phyloP scores from a whole-genome alignment of 2,329 filamentous ascomycete species.

The Colletotrichum godetiae region DNA sequence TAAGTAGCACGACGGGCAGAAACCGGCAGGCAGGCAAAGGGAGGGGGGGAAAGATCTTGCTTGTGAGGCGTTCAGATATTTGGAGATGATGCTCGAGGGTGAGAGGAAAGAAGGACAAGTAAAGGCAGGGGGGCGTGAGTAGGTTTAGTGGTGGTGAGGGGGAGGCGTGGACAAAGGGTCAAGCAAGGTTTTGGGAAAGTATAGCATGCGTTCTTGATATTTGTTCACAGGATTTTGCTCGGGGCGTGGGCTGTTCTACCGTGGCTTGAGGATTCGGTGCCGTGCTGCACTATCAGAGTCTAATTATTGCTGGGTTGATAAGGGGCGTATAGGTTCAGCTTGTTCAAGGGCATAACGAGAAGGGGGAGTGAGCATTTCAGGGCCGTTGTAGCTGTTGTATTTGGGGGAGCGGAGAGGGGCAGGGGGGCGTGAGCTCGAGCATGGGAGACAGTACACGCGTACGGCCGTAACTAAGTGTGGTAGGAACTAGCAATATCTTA shows the following conservation, averaged over 20 bases:
- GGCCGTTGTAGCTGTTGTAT: not conserved
- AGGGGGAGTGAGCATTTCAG: not conserved
- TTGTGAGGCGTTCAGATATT: not conserved
- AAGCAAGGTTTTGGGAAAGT: not conserved
- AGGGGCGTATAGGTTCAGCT: not conserved
- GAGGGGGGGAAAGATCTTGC: not conserved
- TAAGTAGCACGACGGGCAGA: not conserved
- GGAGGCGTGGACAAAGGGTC: not conserved
- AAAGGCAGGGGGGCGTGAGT: not conserved
- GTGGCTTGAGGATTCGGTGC: not conserved
- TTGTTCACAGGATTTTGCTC: not conserved
- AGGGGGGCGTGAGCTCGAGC: not conserved
- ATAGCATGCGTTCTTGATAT: not conserved
- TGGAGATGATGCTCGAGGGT: not conserved
- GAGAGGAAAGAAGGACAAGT: not conserved
- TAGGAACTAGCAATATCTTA: not conserved
- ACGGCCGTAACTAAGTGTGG: not conserved
- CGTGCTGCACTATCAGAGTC: not conserved
- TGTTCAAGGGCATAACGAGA: not conserved
- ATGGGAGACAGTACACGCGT: not conserved
- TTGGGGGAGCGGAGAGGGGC: not conserved
- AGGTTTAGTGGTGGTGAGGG: not conserved
- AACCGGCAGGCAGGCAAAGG: not conserved
- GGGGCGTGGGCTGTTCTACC: not conserved
- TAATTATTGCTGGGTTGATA: not conserved